phyloP scores from a whole-genome alignment of 2,329 filamentous ascomycete species.

The Hysterium pulicare region DNA sequence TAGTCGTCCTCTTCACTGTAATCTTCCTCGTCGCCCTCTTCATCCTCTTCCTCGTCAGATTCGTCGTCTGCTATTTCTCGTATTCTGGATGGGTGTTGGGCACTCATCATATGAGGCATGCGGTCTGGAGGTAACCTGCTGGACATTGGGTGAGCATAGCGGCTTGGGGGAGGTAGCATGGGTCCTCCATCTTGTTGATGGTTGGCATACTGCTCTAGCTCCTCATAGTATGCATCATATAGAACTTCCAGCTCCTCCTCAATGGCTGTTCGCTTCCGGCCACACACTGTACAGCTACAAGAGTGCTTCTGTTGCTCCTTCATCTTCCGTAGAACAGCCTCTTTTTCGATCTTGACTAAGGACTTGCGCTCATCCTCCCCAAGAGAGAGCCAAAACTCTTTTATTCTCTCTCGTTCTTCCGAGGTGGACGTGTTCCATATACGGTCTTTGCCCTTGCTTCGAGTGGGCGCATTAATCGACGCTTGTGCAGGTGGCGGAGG shows the following conservation, averaged over 20 bases:
- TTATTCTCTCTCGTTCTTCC: conserved; percentile 94
- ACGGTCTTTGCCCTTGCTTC: conserved; percentile 64
- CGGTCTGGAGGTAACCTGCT: conserved; percentile 57
- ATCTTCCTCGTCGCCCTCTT: conserved; percentile 53
- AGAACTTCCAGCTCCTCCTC: conserved; percentile 97
- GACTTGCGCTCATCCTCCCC: conserved; percentile 93
- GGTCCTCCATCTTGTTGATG: conserved; percentile 70
- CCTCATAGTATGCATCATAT: conserved; percentile 97
- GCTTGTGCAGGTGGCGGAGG: conserved; percentile 44
- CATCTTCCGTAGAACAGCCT: conserved; percentile 97
- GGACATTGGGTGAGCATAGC: conserved; percentile 53
- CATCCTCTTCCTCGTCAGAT: conserved; percentile 52
- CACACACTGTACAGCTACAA: conserved; percentile 96
- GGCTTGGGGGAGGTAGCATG: conserved; percentile 64
- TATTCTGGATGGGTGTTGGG: conserved; percentile 68
- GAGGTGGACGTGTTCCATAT: conserved; percentile 97
- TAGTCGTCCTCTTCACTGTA: conserved; percentile 62
- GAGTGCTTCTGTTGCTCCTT: conserved; percentile 99
- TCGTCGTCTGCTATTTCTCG: conserved; percentile 57
- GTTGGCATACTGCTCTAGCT: conserved; percentile 95
- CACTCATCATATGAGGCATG: conserved; percentile 55
- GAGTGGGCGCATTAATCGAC: conserved; percentile 41
- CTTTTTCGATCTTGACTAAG: conserved; percentile 96
- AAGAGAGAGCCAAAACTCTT: conserved; percentile 94
- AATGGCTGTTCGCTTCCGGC: conserved; percentile 91